Conservation (phyloP, 2,329 filamentous ascomycete species). For the Cladophialophora bantiana region DNA sequence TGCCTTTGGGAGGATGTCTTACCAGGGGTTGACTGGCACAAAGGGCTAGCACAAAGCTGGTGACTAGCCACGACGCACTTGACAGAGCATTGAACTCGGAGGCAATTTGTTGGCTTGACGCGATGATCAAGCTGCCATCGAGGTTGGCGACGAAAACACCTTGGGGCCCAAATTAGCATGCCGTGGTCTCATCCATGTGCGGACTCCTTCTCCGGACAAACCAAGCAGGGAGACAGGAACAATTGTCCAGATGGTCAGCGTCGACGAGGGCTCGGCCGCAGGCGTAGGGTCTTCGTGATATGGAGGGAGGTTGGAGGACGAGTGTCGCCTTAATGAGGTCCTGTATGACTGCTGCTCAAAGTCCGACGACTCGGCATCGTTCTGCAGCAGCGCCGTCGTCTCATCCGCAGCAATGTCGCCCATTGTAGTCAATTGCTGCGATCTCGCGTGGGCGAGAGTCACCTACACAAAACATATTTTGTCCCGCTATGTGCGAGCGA, state of each 20-base stretch:
- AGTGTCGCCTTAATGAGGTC: constrained; percentile 8
- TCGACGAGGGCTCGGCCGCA: constrained; percentile 6
- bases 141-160: constrained; percentile 71
- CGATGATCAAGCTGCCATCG: constrained; percentile 70
- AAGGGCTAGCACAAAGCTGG: constrained; percentile 53
- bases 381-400: constrained; percentile 18
- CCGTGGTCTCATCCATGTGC: background rate
- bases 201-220: background rate
- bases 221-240: constrained; percentile 28
- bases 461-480: background rate
- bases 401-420: constrained; percentile 15
- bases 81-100: constrained; percentile 55
- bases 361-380: background rate
- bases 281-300: constrained; percentile 8
- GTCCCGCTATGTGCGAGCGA: background rate
- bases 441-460: background rate
- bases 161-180: constrained; percentile 32
- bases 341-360: constrained; percentile 5
- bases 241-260: constrained; percentile 25
- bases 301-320: constrained; percentile 19
- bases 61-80: constrained; percentile 54
- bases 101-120: constrained; percentile 65
- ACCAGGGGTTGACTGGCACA: constrained; percentile 50
- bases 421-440: background rate
- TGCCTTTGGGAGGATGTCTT: constrained; percentile 44